Conservation (phyloP, 805 yeast genomes). For the Priceomyces carsonii region DNA sequence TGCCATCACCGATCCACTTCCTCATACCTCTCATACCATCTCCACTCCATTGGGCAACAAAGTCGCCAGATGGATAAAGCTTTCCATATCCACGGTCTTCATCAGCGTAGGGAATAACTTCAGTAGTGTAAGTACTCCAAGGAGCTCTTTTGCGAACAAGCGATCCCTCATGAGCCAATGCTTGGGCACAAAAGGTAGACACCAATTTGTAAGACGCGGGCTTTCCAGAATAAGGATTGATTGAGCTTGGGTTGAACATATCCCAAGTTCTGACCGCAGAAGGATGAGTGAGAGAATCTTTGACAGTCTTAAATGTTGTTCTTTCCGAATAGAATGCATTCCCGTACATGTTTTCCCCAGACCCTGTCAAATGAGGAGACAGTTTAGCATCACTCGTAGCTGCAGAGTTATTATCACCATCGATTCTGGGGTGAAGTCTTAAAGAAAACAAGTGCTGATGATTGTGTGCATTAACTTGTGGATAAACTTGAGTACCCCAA, state of each 20-base stretch:
- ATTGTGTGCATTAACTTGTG: constrained; percentile 80
- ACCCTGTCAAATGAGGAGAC: constrained; percentile 61
- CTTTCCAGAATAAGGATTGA: constrained; percentile 69
- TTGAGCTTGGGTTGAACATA: constrained; percentile 67
- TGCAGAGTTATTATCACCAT: constrained; percentile 77
- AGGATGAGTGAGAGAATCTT: constrained; percentile 64
- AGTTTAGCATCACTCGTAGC: constrained; percentile 65
- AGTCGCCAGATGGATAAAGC: constrained; percentile 79
- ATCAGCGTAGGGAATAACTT: constrained; percentile 72
- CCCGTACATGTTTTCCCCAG: constrained; percentile 73
- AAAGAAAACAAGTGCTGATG: constrained; percentile 83
- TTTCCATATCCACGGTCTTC: constrained; percentile 52
- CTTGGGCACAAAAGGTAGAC: constrained; percentile 70
- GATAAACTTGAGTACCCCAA: constrained; percentile 81
- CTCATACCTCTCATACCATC: constrained; percentile 67
- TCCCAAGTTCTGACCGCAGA: constrained; percentile 75
- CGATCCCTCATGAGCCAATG: constrained; percentile 73
- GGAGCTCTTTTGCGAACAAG: constrained; percentile 80
- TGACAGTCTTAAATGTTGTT: constrained; percentile 66
- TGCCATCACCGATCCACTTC: constrained; percentile 67
- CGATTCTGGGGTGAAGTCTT: constrained; percentile 78
- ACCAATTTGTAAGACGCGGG: constrained; percentile 78
- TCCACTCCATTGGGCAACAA: constrained; percentile 73
- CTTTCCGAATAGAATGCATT: constrained; percentile 70
- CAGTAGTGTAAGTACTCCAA: constrained; percentile 68